Evolutionary conservation across 2,329 filamentous ascomycete genomes (phyloP).

Genomic region (Mycosphaerella arachidis): DNA sequence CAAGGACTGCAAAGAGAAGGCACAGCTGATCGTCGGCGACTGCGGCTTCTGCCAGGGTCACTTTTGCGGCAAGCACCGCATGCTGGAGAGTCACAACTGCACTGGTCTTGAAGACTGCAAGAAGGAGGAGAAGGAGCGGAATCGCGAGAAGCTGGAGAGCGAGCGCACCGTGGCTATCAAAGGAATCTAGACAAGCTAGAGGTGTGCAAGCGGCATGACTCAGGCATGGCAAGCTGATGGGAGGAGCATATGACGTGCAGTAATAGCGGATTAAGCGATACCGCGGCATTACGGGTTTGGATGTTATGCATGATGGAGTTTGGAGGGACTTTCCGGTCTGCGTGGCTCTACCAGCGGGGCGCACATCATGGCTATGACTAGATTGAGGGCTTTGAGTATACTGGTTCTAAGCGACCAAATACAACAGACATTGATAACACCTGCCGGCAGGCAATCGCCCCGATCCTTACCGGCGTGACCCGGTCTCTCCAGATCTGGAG

Average conservation of each 20-base stretch:
- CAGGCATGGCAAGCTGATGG: conserved; percentile 5
- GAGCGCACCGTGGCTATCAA: conserved; percentile 93
- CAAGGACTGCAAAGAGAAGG: conserved; percentile 81
- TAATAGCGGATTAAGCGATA: neutral
- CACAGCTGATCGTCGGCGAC: conserved; percentile 91
- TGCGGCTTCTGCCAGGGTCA: conserved; percentile 92
- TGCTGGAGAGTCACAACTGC: conserved; percentile 93
- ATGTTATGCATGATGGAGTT: neutral
- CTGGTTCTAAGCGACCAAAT: neutral
- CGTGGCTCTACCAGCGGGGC: conserved; percentile 1
- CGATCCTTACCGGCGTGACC: too few species aligned
- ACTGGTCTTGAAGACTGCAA: conserved; percentile 92
- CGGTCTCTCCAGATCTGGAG: too few species aligned
- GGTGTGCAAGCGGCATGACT: neutral
- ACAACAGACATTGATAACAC: neutral
- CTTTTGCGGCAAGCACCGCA: conserved; percentile 90
- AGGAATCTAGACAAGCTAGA: conserved; percentile 57
- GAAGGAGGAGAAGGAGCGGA: conserved; percentile 92
- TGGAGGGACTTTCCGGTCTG: neutral
- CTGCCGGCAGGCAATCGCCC: neutral
- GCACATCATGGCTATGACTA: neutral
- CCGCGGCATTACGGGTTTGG: neutral
- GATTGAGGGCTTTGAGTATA: neutral
- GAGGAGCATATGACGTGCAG: neutral
- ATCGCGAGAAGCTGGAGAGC: conserved; percentile 84